Evolutionary conservation across 1,139 yeast species (phyloP).

Genomic region (Wickerhamomyces sp.): DNA sequence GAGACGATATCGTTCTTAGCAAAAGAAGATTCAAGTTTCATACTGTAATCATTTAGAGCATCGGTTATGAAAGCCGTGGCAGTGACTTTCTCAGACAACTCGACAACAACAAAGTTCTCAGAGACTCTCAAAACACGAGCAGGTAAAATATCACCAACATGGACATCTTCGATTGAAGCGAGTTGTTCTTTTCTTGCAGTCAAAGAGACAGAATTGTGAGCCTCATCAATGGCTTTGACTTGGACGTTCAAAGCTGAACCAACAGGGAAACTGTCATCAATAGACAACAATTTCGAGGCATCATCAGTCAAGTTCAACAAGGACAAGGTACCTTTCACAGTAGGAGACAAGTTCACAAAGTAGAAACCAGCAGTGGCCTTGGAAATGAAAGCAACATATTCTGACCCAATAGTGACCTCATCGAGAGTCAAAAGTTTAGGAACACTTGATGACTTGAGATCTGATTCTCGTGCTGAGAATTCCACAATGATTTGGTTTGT

Average conservation of each 20-base stretch:
- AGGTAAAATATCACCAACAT: conserved; percentile 56
- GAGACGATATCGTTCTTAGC: conserved; percentile 52
- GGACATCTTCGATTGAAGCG: conserved; percentile 43
- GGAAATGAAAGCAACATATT: conserved; percentile 60
- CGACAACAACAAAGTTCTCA: conserved; percentile 60
- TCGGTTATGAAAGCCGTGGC: conserved; percentile 75
- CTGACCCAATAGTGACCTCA: conserved; percentile 44
- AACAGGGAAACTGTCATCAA: conserved; percentile 55
- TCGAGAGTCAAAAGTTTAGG: conserved; percentile 41
- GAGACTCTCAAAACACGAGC: conserved; percentile 62
- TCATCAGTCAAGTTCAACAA: conserved; percentile 61
- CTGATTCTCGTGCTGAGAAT: conserved; percentile 49
- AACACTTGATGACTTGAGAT: conserved; percentile 26
- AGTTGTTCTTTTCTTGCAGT: conserved; percentile 44
- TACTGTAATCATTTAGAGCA: conserved; percentile 67
- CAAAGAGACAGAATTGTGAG: conserved; percentile 46
- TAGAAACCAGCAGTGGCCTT: conserved; percentile 53
- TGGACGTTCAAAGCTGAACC: conserved; percentile 66
- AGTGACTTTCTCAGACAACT: conserved; percentile 53
- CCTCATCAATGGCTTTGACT: conserved; percentile 50
- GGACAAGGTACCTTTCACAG: conserved; percentile 62
- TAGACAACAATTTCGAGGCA: conserved; percentile 41
- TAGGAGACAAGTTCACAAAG: conserved; percentile 71
- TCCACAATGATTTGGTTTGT: conserved; percentile 60
- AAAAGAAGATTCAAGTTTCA: conserved; percentile 48